Conservation (phyloP, 768 basidiomycete genomes). For the Arthromyces matolae region DNA sequence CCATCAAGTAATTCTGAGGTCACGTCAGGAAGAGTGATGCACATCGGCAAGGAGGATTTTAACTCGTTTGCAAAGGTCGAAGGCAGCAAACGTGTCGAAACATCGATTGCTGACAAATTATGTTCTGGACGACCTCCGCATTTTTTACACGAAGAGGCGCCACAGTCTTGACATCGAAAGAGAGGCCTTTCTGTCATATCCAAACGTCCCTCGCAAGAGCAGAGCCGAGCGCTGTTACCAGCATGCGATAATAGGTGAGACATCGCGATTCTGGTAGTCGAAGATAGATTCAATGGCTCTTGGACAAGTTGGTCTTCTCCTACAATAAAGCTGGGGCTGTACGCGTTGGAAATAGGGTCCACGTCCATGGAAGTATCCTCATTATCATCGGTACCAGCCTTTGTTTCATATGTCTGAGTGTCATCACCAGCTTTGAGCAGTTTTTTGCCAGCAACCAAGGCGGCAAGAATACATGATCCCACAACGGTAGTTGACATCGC, state of each 20-base stretch:
- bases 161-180: slow-evolving; percentile 72
- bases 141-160: slow-evolving; percentile 73
- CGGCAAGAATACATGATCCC: slow-evolving; percentile 82
- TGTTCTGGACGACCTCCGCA: slow-evolving; percentile 93
- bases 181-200: slow-evolving; percentile 68
- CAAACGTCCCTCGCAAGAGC: slow-evolving; percentile 86
- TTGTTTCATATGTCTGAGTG: slow-evolving; percentile 63
- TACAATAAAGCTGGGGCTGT: slow-evolving; percentile 49
- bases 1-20: slow-evolving; percentile 48
- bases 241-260: slow-evolving; percentile 60
- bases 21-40: slow-evolving; percentile 54
- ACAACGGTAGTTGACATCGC: slow-evolving; percentile 98
- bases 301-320: slow-evolving; percentile 68
- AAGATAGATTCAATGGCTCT: slow-evolving; percentile 67
- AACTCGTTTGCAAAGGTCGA: slow-evolving; percentile 70
- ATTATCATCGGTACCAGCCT: slow-evolving; percentile 35
- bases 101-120: slow-evolving; percentile 56
- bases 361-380: slow-evolving; percentile 46
- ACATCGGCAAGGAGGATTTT: slow-evolving; percentile 86
- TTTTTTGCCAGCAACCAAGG: slow-evolving; percentile 63
- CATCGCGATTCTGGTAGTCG: slow-evolving; percentile 44
- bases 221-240: slow-evolving; percentile 69
- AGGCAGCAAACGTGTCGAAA: slow-evolving; percentile 62
- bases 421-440: slow-evolving; percentile 68
- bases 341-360: slow-evolving; percentile 26